A percentile compares a stretch with the other conserved stretches of the same genome.
Conservation (phyloP, 1,284 basidiomycete genomes). For the Exsudoporus floridanus region DNA sequence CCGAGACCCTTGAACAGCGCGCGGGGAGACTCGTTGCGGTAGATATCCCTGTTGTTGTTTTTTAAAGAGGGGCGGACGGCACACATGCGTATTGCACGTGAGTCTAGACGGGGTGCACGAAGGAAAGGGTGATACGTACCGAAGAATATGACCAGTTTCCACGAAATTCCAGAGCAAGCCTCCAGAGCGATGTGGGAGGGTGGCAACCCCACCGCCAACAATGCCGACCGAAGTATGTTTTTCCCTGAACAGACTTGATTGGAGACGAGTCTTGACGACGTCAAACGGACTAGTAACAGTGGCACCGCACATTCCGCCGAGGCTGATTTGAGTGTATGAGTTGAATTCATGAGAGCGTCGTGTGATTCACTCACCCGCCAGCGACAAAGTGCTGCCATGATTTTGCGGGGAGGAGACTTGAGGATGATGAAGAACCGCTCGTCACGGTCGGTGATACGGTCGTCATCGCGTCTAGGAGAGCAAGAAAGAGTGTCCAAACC, state of each 20-base stretch:
- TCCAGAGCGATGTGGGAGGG: slow-evolving; percentile 43
- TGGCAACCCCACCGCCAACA: slow-evolving; percentile 43
- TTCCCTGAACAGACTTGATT: slow-evolving; percentile 84
- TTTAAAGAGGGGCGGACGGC: not conserved
- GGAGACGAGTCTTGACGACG: slow-evolving; percentile 96
- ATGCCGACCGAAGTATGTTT: slow-evolving; percentile 49
- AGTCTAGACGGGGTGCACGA: not conserved
- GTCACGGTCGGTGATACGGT: slow-evolving; percentile 5
- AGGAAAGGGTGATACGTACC: slow-evolving; percentile 47
- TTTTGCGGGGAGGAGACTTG: slow-evolving; percentile 61
- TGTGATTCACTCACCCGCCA: slow-evolving; percentile 69
- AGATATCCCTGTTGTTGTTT: slow-evolving; percentile 83
- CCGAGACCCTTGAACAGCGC: slow-evolving; percentile 96
- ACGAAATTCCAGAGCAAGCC: slow-evolving; percentile 90
- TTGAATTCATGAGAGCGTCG: not conserved
- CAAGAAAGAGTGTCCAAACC: not conserved
- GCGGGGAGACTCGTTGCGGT: slow-evolving; percentile 84
- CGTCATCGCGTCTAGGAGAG: slow-evolving; percentile 18
- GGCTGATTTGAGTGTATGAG: slow-evolving; percentile 43
- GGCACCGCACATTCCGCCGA: slow-evolving; percentile 97
- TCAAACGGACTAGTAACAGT: slow-evolving; percentile 97
- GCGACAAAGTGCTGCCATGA: slow-evolving; percentile 85
- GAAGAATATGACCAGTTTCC: slow-evolving; percentile 88
- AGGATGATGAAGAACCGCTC: slow-evolving; percentile 20
- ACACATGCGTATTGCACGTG: not conserved